phyloP scores from a whole-genome alignment of 441 rosid species.

The Populus hybrid region DNA sequence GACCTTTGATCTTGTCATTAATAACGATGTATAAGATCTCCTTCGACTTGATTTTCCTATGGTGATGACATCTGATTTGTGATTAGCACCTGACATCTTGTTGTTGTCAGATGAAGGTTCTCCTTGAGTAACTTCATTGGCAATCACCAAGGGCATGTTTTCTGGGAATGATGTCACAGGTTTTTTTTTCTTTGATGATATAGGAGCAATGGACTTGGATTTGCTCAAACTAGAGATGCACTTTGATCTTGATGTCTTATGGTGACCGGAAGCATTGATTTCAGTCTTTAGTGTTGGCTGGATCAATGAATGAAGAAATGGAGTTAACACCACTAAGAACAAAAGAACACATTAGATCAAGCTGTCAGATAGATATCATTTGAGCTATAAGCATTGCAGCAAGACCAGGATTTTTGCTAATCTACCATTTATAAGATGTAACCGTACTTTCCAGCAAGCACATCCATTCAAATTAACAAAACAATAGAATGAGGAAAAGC shows the following conservation, averaged over 20 bases:
- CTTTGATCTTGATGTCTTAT: slow-evolving; percentile 39
- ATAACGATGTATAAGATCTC: slow-evolving; percentile 74
- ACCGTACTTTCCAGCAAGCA: background rate
- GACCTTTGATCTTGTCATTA: slow-evolving; percentile 78
- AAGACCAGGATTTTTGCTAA: background rate
- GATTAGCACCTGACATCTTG: slow-evolving; percentile 21
- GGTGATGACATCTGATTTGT: slow-evolving; percentile 28
- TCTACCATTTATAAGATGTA: background rate
- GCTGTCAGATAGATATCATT: background rate
- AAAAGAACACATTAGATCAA: background rate
- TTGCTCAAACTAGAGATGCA: slow-evolving; percentile 27
- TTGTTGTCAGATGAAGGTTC: slow-evolving; percentile 32
- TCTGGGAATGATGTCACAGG: slow-evolving; percentile 32
- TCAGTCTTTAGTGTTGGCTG: slow-evolving; percentile 49
- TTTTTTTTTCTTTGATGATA: slow-evolving; percentile 35
- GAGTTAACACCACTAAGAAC: slow-evolving; percentile 13
- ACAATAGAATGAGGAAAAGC: background rate
- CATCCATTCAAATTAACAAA: background rate
- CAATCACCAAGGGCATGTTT: slow-evolving; percentile 33
- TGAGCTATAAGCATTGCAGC: too few species aligned
- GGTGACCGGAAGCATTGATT: slow-evolving; percentile 10
- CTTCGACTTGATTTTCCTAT: slow-evolving; percentile 64
- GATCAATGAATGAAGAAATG: slow-evolving; percentile 23
- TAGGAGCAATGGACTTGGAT: slow-evolving; percentile 23
- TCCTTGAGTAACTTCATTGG: slow-evolving; percentile 34